Evolutionary conservation across 139 green algal species (phyloP), one percentile per base, ranked within the genome.

Genomic region (Chlamydomonas sp.): DNA sequence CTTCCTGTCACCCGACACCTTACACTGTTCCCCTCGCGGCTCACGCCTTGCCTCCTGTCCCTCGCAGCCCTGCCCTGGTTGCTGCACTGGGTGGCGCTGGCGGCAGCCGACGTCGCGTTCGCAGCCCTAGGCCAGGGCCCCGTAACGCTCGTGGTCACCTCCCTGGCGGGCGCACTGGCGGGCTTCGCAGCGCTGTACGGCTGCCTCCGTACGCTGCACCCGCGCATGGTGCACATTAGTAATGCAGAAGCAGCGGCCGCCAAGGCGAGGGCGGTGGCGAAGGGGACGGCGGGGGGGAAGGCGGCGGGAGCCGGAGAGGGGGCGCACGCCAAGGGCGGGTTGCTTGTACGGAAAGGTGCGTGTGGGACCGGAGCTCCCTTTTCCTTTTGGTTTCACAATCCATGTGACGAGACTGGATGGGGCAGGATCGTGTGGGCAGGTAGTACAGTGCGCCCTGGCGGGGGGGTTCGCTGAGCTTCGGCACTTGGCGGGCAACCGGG

Each of bases 121-220:
- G 20, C 73, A 10, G 72, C 61, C 2, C 72, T 86, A 10, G 82
- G 82, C 62, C 67, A 14, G 20, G 31, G 82, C 4, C 82, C 82
- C 3, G 3, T 2, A 0, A 10, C 14, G 1, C 82, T 86, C 10
- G 20, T 57, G 6, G 17, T n/a, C 60, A 79, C 72, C 0, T 74
- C 61, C 1, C 71, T 86, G 9, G 71, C 61, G 8, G 71, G 82
- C 18, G 18, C 17, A 4, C 2, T 73, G 60, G 71, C 71, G 0
- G 82, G 82, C 14, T 79, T 86, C 71, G 20, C 5, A 16, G 71
- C 72, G 60, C 71, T 86, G 82, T 86, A 80, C 62, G 20, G 71
- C 61, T 79, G 71, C 71, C 71, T 86, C 20, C 12, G 16, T 3
- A 31, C 12, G 71, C 82, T 86, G 82, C 82, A 86, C 72, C 82